These are phyloP conservation scores for Adenanthera pavonina DNA, from an alignment of 306 rosid genomes.

Conservation along the genomic window DNA sequence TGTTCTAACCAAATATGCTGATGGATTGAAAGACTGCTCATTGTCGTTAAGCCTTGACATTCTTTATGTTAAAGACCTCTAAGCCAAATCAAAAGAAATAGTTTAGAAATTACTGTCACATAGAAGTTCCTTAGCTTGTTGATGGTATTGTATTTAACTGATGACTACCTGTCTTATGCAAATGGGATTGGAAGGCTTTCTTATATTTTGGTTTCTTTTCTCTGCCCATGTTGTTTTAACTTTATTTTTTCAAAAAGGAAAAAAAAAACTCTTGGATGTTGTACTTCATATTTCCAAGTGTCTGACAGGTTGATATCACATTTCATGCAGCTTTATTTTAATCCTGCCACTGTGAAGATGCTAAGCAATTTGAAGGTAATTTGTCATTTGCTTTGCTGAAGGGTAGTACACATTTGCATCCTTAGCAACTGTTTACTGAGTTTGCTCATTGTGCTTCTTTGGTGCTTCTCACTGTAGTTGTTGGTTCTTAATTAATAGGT, in stretches of 20 bases:
- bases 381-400: constrained; percentile 31
- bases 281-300: constrained; percentile 28
- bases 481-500: too few species aligned
- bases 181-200: neutral
- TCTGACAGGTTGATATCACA: constrained; percentile 39
- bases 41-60: neutral
- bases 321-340: constrained; percentile 90
- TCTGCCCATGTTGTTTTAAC: neutral
- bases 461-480: neutral
- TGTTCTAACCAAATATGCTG: neutral
- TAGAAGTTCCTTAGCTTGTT: neutral
- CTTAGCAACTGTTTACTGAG: constrained; percentile 30
- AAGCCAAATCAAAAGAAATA: neutral
- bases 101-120: neutral
- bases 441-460: constrained; percentile 36
- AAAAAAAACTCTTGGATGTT: constrained; percentile 1
- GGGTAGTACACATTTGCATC: constrained; percentile 28
- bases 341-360: constrained; percentile 99
- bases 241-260: neutral
- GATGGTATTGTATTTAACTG: neutral
- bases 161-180: neutral
- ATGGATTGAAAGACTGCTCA: neutral
- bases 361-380: constrained; percentile 97
- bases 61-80: neutral
- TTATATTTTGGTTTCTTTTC: neutral